Evolutionary conservation across 495 filamentous ascomycete species (phyloP), one percentile per base, ranked within the genome.

Genomic region (Xylaria nigripes): DNA sequence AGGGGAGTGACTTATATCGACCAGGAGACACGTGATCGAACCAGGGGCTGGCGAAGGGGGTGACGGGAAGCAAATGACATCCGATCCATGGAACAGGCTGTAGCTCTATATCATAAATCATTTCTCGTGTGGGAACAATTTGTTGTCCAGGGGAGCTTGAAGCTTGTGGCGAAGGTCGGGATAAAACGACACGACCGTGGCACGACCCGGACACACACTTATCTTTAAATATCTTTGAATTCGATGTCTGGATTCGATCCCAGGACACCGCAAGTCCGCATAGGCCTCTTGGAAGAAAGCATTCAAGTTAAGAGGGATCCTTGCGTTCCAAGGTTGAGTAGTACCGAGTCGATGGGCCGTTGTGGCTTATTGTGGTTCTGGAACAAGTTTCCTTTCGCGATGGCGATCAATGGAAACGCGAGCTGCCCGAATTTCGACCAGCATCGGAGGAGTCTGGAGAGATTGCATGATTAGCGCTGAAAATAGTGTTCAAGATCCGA

Each of bases 381-480:
- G 18, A 12, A 45, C 7, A 4, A 36, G 10, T 32, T 27, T 19
- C 22, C 3, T 34, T 18, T 13, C 18, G 23, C 46, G n/a, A 36
- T 2, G 8, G 4, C 2, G 21, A 58, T 62, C 50, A 66, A 48
- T 66, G 64, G 51, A 60, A 66, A 22, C 64, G 61, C 25, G 61
- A 41, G 49, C 55, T 55, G n/a, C 59, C 63, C 12, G 63, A 59
- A 51, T 59, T 66, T 23, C 64, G 64, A 36, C 64, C 64, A 23
- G 64, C 61, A 25, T 69, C 64, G 42, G 66, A 69, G 19, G 61
- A 67, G 52, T 71, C 69, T 73, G 38, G 8, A 57, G 19, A 43
- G 27, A 36, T 49, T 6, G 21, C 21, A 8, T 13, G 45, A 30
- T 57, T 40, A 65, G 56, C 44, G 60, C 21, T 41, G 21, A 44